These are phyloP conservation scores for Ophiostoma populinum DNA, from an alignment of 2,329 filamentous ascomycete species.

Conservation along the genomic window DNA sequence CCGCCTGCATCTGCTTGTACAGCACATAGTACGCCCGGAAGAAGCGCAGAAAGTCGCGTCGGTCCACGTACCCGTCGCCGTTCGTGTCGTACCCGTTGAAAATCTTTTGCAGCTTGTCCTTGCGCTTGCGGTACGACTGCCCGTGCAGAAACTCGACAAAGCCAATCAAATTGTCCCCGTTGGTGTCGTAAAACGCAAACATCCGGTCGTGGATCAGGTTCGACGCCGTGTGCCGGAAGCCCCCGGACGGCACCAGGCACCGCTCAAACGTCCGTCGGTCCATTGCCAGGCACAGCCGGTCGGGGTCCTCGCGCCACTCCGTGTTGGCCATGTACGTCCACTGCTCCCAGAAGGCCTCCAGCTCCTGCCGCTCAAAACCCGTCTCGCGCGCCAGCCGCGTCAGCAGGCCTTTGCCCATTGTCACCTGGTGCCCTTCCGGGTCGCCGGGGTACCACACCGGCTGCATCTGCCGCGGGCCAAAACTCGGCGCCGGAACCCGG, in stretches of 20 bases:
- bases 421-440: conserved; percentile 51
- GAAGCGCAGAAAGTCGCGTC: conserved; percentile 77
- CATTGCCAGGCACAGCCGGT: conserved; percentile 64
- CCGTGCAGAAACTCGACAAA: conserved; percentile 85
- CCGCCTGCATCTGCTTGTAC: conserved; percentile 74
- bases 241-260: conserved; percentile 73
- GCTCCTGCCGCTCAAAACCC: conserved; percentile 66
- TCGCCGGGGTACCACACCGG: conserved; percentile 81
- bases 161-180: conserved; percentile 73
- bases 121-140: conserved; percentile 45
- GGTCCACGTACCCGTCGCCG: conserved; percentile 66
- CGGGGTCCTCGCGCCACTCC: conserved; percentile 67
- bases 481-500: conserved; percentile 69
- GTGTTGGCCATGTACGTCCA: conserved; percentile 87
- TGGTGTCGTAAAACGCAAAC: conserved; percentile 91
- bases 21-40: conserved; percentile 86
- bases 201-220: conserved; percentile 92
- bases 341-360: conserved; percentile 92
- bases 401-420: conserved; percentile 49
- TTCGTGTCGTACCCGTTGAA: conserved; percentile 83
- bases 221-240: conserved; percentile 57
- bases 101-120: conserved; percentile 14
- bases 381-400: conserved; percentile 54
- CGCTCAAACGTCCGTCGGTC: conserved; percentile 86
- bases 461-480: conserved; percentile 64